Conservation (phyloP, 495 filamentous ascomycete species). For the Penicillium goetzii region DNA sequence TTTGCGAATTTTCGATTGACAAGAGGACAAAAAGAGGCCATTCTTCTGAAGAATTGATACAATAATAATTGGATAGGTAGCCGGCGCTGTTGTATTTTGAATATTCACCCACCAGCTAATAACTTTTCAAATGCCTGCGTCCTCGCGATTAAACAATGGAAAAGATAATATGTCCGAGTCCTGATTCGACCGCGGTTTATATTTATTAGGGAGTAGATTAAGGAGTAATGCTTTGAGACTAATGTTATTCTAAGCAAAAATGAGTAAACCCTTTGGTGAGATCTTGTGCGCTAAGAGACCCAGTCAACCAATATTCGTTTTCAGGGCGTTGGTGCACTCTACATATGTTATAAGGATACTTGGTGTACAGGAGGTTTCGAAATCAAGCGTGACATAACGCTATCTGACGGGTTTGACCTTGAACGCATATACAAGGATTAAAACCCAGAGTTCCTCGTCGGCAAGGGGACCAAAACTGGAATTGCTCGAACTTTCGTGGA, state of each 20-base stretch:
- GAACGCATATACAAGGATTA: slow-evolving; percentile 31
- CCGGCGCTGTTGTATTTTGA: background rate
- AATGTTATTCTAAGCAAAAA: too few relatives aligned
- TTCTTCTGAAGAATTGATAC: background rate
- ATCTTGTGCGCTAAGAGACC: too few relatives aligned
- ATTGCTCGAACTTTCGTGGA: slow-evolving; percentile 28
- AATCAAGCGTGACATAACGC: slow-evolving; percentile 26
- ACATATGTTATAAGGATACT: too few relatives aligned
- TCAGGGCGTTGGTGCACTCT: too few relatives aligned
- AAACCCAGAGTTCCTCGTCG: slow-evolving; percentile 30
- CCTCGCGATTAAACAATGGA: background rate
- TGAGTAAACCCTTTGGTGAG: too few relatives aligned
- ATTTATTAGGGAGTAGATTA: too few relatives aligned
- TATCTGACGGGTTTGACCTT: slow-evolving; percentile 28
- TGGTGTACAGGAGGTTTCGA: too few relatives aligned
- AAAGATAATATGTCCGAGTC: too few relatives aligned
- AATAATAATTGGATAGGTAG: background rate
- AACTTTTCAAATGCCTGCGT: background rate
- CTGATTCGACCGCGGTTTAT: too few relatives aligned
- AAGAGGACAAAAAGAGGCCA: background rate
- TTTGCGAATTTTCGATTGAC: background rate
- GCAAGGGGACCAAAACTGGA: slow-evolving; percentile 23
- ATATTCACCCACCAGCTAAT: background rate
- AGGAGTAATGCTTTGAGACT: too few relatives aligned
- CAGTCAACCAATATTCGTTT: too few relatives aligned